Conservation (phyloP, 306 rosid genomes). For the Dalbergia oliveri region DNA sequence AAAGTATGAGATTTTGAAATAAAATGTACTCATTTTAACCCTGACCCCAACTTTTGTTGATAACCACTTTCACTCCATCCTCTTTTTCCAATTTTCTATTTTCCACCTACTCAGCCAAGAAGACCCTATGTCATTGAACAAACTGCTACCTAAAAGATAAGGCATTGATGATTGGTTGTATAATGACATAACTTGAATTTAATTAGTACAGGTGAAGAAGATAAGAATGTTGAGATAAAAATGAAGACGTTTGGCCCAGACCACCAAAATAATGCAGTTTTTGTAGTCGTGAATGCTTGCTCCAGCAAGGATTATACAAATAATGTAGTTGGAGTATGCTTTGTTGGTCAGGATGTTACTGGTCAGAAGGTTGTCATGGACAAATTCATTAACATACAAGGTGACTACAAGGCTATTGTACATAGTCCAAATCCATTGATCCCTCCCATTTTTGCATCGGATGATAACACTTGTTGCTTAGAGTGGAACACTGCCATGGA, state of each 20-base stretch:
- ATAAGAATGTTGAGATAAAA: constrained; percentile 91
- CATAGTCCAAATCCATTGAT: constrained; percentile 94
- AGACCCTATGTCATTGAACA: constrained; percentile 36
- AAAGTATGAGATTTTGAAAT: constrained; percentile 24
- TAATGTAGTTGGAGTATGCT: constrained; percentile 95
- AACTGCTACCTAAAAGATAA: constrained; percentile 42
- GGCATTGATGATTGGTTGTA: constrained; percentile 40
- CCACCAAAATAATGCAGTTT: constrained; percentile 69
- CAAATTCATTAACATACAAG: constrained; percentile 93
- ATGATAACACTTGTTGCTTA: constrained; percentile 93
- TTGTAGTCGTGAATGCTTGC: constrained; percentile 97
- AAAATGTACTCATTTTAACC: constrained; percentile 25
- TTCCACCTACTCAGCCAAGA: constrained; percentile 6
- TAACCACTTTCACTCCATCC: constrained; percentile 12
- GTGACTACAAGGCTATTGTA: constrained; percentile 95
- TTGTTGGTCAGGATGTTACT: constrained; percentile 98
- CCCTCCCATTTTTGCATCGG: constrained; percentile 98
- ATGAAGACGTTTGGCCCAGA: constrained; percentile 86
- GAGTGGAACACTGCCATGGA: constrained; percentile 99
- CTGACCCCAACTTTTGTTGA: constrained; percentile 1
- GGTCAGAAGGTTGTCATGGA: constrained; percentile 96
- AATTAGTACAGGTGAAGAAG: constrained; percentile 93
- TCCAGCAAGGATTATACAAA: constrained; percentile 89
- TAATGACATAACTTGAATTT: constrained; percentile 52
- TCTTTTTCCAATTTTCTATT: constrained; percentile 2